Evolutionary conservation across 768 basidiomycete genomes (phyloP).

Genomic region (Strobilomyces confusus): DNA sequence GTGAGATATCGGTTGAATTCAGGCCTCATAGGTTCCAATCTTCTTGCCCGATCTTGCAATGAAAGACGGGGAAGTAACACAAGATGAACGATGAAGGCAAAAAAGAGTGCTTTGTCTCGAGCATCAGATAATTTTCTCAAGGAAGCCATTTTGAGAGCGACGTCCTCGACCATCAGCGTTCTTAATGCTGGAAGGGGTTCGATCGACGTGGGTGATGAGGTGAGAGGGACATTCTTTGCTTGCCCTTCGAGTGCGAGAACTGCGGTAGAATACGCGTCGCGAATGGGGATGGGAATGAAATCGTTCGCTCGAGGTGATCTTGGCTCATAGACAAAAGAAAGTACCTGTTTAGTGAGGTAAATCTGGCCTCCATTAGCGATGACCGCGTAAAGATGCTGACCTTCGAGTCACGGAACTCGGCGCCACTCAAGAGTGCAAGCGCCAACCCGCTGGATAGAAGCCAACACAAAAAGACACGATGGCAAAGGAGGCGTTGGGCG

Average conservation of each 20-base stretch:
- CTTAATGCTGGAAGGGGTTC: not conserved
- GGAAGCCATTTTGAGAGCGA: conserved; percentile 11
- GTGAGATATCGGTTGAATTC: conserved; percentile 32
- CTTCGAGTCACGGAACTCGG: conserved; percentile 62
- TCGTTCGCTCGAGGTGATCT: conserved; percentile 23
- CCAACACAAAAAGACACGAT: conserved; percentile 47
- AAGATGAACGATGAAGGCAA: conserved; percentile 37
- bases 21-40: conserved; percentile 22
- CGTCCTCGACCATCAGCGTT: not conserved
- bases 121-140: not conserved
- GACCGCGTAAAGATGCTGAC: conserved; percentile 27
- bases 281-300: conserved; percentile 11
- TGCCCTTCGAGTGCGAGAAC: conserved; percentile 7
- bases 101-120: conserved; percentile 26
- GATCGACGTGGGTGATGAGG: not conserved
- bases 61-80: conserved; percentile 37
- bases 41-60: conserved; percentile 39
- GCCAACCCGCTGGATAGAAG: conserved; percentile 48
- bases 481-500: conserved; percentile 37
- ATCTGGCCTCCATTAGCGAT: not conserved
- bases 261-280: conserved; percentile 6
- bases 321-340: conserved; percentile 54
- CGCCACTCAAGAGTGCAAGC: conserved; percentile 48
- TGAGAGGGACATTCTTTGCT: not conserved
- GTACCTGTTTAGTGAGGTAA: conserved; percentile 38